phyloP scores from a whole-genome alignment of 2,329 filamentous ascomycete genomes.

The Talaromyces albobiverticillius region DNA sequence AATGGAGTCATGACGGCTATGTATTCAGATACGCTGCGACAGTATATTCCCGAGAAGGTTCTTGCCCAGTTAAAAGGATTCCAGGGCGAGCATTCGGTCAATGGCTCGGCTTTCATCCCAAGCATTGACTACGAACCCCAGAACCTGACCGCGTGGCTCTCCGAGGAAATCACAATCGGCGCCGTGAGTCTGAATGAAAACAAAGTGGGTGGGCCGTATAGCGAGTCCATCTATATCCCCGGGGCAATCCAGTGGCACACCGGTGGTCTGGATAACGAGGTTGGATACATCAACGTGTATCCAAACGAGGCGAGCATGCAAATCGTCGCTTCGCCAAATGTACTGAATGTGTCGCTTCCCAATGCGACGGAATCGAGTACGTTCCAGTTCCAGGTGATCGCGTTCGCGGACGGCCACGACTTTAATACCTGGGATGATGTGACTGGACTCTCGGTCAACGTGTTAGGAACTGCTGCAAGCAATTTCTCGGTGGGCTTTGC shows the following conservation, averaged over 20 bases:
- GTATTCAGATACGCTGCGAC: no score
- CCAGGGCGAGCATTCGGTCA: slow-evolving; percentile 52
- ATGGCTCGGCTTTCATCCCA: slow-evolving; percentile 54
- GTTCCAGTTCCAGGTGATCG: slow-evolving; percentile 35
- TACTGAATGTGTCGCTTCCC: slow-evolving; percentile 54
- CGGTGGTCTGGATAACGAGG: slow-evolving; percentile 29
- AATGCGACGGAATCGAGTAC: slow-evolving; percentile 47
- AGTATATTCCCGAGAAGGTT: slow-evolving; percentile 36
- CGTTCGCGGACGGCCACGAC: slow-evolving; percentile 13
- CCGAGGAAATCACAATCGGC: slow-evolving; percentile 57
- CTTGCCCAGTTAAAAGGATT: slow-evolving; percentile 44
- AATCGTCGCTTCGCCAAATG: slow-evolving; percentile 39
- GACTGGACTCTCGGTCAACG: not conserved
- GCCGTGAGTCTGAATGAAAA: slow-evolving; percentile 57
- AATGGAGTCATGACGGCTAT: no score
- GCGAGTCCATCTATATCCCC: slow-evolving; percentile 54
- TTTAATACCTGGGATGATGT: not conserved
- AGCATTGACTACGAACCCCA: slow-evolving; percentile 56
- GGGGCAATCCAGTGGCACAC: slow-evolving; percentile 57
- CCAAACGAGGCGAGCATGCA: slow-evolving; percentile 41
- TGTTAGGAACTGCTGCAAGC: not conserved
- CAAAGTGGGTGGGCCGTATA: slow-evolving; percentile 53
- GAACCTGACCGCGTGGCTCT: slow-evolving; percentile 61
- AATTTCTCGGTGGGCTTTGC: slow-evolving; percentile 8
- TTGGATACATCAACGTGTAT: slow-evolving; percentile 30